phyloP scores from a whole-genome alignment of 1,284 basidiomycete genomes.

The Ganoderma lingzhi region DNA sequence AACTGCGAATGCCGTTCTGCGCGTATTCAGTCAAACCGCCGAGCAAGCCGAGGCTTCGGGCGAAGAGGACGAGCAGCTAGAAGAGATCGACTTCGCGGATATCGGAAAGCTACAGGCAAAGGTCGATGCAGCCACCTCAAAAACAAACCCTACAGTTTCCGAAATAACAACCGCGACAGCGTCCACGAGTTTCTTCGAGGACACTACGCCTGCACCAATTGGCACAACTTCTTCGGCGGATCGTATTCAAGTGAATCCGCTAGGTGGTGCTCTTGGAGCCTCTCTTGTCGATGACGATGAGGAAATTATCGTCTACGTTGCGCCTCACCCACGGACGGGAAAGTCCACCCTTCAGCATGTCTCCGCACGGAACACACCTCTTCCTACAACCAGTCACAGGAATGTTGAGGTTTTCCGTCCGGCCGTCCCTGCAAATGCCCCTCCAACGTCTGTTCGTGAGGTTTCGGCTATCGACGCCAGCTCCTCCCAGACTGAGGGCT shows the following conservation, averaged over 20 bases:
- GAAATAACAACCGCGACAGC: conserved; percentile 45
- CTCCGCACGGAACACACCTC: neutral
- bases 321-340: conserved; percentile 46
- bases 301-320: conserved; percentile 51
- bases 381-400: conserved; percentile 41
- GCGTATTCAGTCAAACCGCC: conserved; percentile 55
- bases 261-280: conserved; percentile 34
- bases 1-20: conserved; percentile 68
- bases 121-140: conserved; percentile 42
- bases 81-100: conserved; percentile 74
- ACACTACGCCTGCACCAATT: conserved; percentile 38
- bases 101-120: conserved; percentile 53
- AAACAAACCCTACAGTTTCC: conserved; percentile 22
- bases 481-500: neutral
- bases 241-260: conserved; percentile 24
- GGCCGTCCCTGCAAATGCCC: neutral
- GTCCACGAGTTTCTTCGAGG: conserved; percentile 44
- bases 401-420: conserved; percentile 28
- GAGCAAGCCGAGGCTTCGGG: conserved; percentile 36
- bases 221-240: neutral
- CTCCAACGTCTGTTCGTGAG: neutral
- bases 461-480: conserved; percentile 40
- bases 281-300: conserved; percentile 39
- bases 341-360: conserved; percentile 18
- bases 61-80: conserved; percentile 52